Conservation (phyloP, 192 early-diverging fungal genomes). For the Coemansia sp. region DNA sequence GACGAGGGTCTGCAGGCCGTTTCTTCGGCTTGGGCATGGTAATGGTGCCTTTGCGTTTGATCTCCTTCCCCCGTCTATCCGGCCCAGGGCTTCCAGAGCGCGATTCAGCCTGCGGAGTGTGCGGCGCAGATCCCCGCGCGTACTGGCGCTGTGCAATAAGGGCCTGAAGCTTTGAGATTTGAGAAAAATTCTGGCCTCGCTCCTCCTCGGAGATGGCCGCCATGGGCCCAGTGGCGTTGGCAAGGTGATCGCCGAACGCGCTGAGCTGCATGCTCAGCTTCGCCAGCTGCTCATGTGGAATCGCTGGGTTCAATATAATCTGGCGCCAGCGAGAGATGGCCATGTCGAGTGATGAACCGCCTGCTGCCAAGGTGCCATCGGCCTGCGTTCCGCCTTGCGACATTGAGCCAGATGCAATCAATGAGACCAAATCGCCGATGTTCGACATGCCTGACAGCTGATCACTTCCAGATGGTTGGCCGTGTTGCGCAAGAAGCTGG, state of each 20-base stretch:
- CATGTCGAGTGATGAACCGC: conserved; percentile 3
- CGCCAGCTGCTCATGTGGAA: conserved; percentile 34
- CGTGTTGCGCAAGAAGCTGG: conserved; percentile 17
- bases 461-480: conserved; percentile 1
- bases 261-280: conserved; percentile 49
- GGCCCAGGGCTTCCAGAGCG: conserved; percentile 31
- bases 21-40: conserved; percentile 18
- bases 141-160: conserved; percentile 48
- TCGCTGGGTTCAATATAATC: conserved; percentile 41
- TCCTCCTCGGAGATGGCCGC: conserved; percentile 29
- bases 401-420: not conserved
- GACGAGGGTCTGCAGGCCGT: conserved; percentile 21
- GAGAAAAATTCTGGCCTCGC: conserved; percentile 32
- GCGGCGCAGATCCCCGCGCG: conserved; percentile 7
- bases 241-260: conserved; percentile 26
- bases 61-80: conserved; percentile 11
- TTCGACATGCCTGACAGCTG: not conserved
- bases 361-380: not conserved
- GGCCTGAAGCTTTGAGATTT: conserved; percentile 40
- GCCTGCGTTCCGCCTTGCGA: not conserved
- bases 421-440: not conserved
- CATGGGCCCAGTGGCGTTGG: conserved; percentile 9
- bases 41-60: conserved; percentile 12
- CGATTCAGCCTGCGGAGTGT: conserved; percentile 21
- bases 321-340: conserved; percentile 40